Base-by-base conservation (phyloP, 768 basidiomycete genomes). In the Mycena rosella region DNA sequence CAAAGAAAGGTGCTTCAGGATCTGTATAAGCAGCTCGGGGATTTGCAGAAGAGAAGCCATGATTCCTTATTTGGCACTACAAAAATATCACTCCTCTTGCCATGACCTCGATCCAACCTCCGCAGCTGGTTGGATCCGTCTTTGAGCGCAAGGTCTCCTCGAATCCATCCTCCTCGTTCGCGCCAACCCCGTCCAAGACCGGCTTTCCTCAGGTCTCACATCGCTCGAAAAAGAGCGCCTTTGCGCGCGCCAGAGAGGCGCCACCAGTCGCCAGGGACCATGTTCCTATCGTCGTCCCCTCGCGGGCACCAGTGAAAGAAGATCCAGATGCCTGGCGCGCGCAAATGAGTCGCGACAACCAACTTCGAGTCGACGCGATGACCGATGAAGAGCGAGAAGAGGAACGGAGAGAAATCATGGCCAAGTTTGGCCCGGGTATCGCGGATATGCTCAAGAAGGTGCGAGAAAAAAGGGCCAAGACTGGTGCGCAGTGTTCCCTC, bases 381-480 rank as follows among this genome's bases (percentile, higher is more conserved):
- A 84, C 85, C 3, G 85, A 87, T 14, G 88, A 88, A 18, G 92
- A 96, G 75, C 83, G 89, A 13, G 88, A 90, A 67, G 77, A 86
- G 57, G 94, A 92, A 76, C 82, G 83, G 48, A 79, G 79, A 56
- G 87, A 94, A 67, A 87, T 96, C 45, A 62, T 93, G 29, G 89
- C 93, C 66, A 85, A 87, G 49, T 90, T 96, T 74, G 95, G 95
- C 0, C 80, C 84, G 2, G 88, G 86, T 20, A 83, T 95, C 13
- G 82, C 83, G 3, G 89, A 90, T 49, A 77, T 94, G 4, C 70
- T 96, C 74, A 84, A 79, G 72, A 87, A 83, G 60, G 86, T 87
- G 24, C 84, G 82, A 68, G 79, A 83, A 56, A 84, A 85, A 24
- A 79, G 83, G 76, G 86, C 83, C 78, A 79, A 74, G 49, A 38